phyloP scores from a whole-genome alignment of 2,329 filamentous ascomycete genomes.

The Pseudogymnoascus sp. region DNA sequence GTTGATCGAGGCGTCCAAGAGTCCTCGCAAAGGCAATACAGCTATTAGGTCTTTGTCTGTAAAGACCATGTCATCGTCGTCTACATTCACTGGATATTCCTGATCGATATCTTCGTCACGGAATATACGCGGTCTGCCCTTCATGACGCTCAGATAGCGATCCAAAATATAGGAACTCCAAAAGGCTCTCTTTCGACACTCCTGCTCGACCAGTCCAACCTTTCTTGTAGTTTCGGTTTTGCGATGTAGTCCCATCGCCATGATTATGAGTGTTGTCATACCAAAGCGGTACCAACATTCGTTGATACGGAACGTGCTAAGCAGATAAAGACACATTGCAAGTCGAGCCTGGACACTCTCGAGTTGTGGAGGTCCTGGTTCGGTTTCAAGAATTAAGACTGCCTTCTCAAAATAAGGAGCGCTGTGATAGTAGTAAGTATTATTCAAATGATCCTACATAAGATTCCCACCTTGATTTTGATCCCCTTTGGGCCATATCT shows the following conservation, averaged over 20 bases:
- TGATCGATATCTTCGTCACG: conserved; percentile 59
- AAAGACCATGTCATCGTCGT: conserved; percentile 46
- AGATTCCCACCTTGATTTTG: neutral
- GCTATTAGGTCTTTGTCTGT: neutral
- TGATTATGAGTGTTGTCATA: conserved; percentile 44
- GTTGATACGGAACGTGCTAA: conserved; percentile 51
- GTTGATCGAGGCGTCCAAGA: conserved; percentile 25
- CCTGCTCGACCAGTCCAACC: conserved; percentile 25
- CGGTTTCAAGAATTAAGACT: conserved; percentile 33
- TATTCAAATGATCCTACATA: neutral
- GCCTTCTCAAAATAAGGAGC: neutral
- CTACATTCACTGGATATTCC: conserved; percentile 44
- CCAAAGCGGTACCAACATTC: conserved; percentile 54
- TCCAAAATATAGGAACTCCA: conserved; percentile 57
- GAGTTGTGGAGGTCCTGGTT: conserved; percentile 44
- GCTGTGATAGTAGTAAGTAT: neutral
- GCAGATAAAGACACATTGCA: conserved; percentile 49
- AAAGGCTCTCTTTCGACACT: conserved; percentile 49
- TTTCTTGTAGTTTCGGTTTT: conserved; percentile 16
- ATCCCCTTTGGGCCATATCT: neutral
- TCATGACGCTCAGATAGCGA: conserved; percentile 54
- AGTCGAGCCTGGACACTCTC: conserved; percentile 50
- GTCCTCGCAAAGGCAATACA: conserved; percentile 25
- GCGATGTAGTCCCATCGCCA: conserved; percentile 37
- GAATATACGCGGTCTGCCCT: conserved; percentile 51